Base-by-base conservation (phyloP, 805 yeast species). In the Teunomyces cretensis region DNA sequence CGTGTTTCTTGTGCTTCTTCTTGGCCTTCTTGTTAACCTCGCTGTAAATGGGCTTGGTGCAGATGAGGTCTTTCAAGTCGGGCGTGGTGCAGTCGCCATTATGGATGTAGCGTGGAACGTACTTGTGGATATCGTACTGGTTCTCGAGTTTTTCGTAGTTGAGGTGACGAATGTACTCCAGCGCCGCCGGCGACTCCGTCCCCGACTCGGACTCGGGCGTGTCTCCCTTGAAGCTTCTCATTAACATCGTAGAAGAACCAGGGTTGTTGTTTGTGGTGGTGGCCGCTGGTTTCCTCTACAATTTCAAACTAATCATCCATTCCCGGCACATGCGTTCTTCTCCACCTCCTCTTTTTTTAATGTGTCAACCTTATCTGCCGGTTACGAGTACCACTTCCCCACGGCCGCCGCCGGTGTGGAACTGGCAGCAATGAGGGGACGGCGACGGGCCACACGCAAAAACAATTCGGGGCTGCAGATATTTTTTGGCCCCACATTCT, bases 41-140 rank as follows among this genome's bases (percentile, higher is more conserved):
- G 14, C 64, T 57, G 47, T 72, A 72, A 14, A 72, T 70, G 4
- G 76, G 77, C 49, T 68, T 69, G 41, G 67, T 64, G 11, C 50
- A 47, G 9, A 72, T 59, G 55, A 68, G 52, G 22, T 54, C 60
- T 45, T 55, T 56, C 42, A 72, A 57, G n/a, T 56, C 53, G 3
- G 77, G 76, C 2, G 77, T 71, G 14, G 63, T 51, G 12, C 56
- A 51, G 19, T 57, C 70, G 13, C 60, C 60, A 48, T 71, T 71
- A 49, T 70, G 76, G 46, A 72, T 61, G 48, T 52, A 67, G 36
- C 54, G 51, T 5, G 76, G 77, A 39, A 63, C 62, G 52, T 70
- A 72, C 50, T 70, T 72, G 47, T 56, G 63, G 42, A 72, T 63
- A 15, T 65, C 53, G 46, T 53, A 71, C 44, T 56, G 54, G 11